These are phyloP conservation scores for Acacia acuminata DNA, from an alignment of 306 rosid genomes.

Conservation along the genomic window DNA sequence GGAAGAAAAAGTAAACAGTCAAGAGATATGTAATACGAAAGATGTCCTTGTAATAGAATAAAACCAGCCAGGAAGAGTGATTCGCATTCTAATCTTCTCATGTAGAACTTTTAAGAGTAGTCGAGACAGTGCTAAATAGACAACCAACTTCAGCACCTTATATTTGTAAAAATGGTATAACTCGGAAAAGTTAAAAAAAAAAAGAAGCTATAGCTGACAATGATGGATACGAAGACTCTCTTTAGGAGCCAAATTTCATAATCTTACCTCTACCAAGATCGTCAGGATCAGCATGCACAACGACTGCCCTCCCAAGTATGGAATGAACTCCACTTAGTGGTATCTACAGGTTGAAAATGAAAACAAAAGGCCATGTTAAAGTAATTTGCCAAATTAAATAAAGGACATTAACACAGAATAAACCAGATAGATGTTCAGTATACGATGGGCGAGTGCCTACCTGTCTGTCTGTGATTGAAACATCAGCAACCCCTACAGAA, in stretches of 20 bases:
- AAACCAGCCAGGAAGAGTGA: slow-evolving; percentile 7
- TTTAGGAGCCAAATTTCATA: slow-evolving; percentile 15
- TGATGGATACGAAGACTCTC: neutral
- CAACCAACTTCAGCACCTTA: neutral
- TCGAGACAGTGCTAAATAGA: neutral
- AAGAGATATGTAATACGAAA: neutral
- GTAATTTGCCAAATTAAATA: slow-evolving; percentile 8
- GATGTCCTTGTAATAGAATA: neutral
- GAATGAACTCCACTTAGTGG: slow-evolving; percentile 63
- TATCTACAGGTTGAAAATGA: slow-evolving; percentile 43
- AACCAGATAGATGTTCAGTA: slow-evolving; percentile 13
- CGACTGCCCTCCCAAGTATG: slow-evolving; percentile 66
- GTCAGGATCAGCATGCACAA: slow-evolving; percentile 79
- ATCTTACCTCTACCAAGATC: slow-evolving; percentile 71
- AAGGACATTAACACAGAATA: neutral
- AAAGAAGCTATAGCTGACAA: neutral
- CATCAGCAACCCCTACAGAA: slow-evolving; percentile 67
- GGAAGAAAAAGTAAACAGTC: slow-evolving; percentile 2
- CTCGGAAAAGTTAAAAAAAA: neutral
- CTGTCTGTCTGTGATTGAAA: slow-evolving; percentile 59
- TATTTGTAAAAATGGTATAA: neutral
- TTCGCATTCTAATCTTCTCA: neutral
- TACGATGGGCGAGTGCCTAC: slow-evolving; percentile 20
- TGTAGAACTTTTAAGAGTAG: neutral
- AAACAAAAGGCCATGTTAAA: neutral